Evolutionary conservation across 768 basidiomycete genomes (phyloP).

Genomic region (Rhodocollybia butyracea): DNA sequence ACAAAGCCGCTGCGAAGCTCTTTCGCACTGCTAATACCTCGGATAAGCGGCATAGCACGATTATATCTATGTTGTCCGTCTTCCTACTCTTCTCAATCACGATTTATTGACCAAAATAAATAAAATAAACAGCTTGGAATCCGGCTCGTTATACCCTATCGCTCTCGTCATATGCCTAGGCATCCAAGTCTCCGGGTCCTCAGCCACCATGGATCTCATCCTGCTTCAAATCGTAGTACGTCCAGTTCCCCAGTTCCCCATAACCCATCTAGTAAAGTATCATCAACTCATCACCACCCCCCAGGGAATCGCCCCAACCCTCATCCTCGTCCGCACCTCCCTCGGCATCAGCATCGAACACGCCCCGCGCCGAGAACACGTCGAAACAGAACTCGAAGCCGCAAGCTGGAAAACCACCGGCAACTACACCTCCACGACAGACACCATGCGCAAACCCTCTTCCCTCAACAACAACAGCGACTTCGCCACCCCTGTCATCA

Average conservation of each 20-base stretch:
- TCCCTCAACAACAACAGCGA: no score
- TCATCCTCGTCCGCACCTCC: neutral
- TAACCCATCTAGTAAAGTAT: neutral
- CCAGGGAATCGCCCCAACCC: conserved; percentile 2
- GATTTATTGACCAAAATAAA: no score
- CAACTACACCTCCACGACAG: no score
- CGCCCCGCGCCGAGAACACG: neutral
- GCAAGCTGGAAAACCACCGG: no score
- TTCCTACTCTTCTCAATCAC: neutral
- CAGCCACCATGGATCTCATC: conserved; percentile 1
- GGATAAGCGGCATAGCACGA: neutral
- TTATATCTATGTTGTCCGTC: conserved; percentile 6
- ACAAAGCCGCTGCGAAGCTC: neutral
- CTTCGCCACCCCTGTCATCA: no score
- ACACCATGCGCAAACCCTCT: no score
- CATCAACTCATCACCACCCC: no score
- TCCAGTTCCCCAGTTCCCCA: neutral
- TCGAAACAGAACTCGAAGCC: neutral
- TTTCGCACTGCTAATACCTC: neutral
- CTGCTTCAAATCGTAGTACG: conserved; percentile 5
- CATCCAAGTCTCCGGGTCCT: neutral
- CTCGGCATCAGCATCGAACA: conserved; percentile 1
- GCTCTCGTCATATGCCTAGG: conserved; percentile 5
- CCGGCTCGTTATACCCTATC: conserved; percentile 1
- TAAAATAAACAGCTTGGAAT: conserved; percentile 6